phyloP scores from a whole-genome alignment of 2,329 filamentous ascomycete species.

The Ascochyta pisi region DNA sequence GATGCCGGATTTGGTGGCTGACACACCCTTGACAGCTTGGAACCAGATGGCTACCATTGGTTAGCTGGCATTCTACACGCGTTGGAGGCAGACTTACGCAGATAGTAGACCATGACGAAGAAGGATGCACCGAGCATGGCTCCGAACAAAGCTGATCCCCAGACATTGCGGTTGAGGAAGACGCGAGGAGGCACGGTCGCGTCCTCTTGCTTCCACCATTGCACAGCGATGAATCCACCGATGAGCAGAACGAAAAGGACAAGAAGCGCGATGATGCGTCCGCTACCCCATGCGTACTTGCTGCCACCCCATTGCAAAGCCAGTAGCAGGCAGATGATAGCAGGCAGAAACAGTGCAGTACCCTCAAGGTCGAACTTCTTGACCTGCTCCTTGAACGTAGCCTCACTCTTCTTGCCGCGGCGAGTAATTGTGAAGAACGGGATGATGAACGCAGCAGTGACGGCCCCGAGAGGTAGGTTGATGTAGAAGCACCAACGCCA shows the following conservation, averaged over 20 bases:
- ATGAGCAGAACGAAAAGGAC: conserved; percentile 55
- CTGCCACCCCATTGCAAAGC: conserved; percentile 60
- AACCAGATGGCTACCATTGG: conserved; percentile 52
- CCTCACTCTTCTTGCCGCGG: conserved; percentile 41
- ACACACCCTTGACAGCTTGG: conserved; percentile 57
- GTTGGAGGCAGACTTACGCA: conserved; percentile 31
- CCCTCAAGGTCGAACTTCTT: conserved; percentile 57
- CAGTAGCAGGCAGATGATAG: conserved; percentile 57
- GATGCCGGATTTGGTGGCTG: conserved; percentile 56
- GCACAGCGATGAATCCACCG: conserved; percentile 51
- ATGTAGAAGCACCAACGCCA: conserved; percentile 57
- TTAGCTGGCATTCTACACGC: conserved; percentile 15
- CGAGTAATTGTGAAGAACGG: conserved; percentile 48
- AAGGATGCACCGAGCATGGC: conserved; percentile 53
- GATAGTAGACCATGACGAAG: conserved; percentile 55
- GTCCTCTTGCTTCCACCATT: conserved; percentile 53
- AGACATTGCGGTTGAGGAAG: conserved; percentile 55
- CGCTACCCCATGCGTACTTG: conserved; percentile 55
- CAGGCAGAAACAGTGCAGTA: conserved; percentile 53
- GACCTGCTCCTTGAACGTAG: conserved; percentile 48
- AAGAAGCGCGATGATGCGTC: conserved; percentile 55
- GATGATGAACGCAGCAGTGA: conserved; percentile 52
- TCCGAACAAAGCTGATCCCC: conserved; percentile 51
- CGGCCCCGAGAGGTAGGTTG: conserved; percentile 59
- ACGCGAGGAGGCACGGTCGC: conserved; percentile 57